Percentiles rank a stretch among this genome's conserved stretches.
Evolutionary conservation across 2,329 filamentous ascomycete genomes (phyloP).

Genomic region (Pseudogymnoascus sp.): DNA sequence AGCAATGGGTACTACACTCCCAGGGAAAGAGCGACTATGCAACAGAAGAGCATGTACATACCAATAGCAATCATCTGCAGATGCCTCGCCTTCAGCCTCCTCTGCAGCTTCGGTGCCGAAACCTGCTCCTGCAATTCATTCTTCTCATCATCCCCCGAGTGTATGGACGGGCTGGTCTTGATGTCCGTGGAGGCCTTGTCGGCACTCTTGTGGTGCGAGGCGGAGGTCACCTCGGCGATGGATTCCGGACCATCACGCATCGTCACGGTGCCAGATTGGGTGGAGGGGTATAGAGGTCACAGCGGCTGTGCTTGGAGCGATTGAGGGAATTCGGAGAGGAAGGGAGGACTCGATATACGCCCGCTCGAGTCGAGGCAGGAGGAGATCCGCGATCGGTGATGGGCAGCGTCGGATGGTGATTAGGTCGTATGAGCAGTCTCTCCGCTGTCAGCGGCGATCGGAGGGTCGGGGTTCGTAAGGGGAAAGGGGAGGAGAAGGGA

Average conservation of each 20-base stretch:
- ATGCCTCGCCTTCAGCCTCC: constrained; percentile 46
- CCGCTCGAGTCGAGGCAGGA: not conserved
- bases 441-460: not conserved
- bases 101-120: constrained; percentile 17
- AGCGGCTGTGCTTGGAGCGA: not conserved
- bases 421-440: not conserved
- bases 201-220: not conserved
- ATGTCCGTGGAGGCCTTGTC: not conserved
- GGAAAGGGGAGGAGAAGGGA: not conserved
- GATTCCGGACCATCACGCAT: not conserved
- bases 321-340: not conserved
- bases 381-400: not conserved
- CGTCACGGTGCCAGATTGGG: not conserved
- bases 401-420: not conserved
- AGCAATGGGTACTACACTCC: not conserved
- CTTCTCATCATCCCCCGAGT: constrained; percentile 21
- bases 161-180: not conserved
- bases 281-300: not conserved
- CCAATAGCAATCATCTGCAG: constrained; percentile 60
- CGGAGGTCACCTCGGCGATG: not conserved
- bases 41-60: constrained; percentile 13
- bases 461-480: not conserved
- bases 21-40: not conserved
- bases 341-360: not conserved
- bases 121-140: constrained; percentile 17